Evolutionary conservation across 2,329 filamentous ascomycete genomes (phyloP), one percentile per base, ranked within the genome.

Genomic region (Curvularia verruculosa): DNA sequence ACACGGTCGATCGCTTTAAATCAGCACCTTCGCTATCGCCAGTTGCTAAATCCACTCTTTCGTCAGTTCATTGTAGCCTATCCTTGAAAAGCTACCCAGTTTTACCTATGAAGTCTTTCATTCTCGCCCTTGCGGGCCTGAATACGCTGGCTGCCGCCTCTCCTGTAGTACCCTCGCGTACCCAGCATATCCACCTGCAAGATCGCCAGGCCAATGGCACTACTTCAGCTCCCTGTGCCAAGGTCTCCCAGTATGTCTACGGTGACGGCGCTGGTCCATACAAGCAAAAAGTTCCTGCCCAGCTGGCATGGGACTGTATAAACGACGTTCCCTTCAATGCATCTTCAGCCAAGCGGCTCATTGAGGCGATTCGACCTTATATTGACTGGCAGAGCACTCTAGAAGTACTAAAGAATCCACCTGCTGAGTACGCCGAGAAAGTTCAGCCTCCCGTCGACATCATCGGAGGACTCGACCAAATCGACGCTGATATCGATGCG

Each of bases 321-420:
- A 76, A 72, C 47, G 77, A 71, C 44, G 74, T 81, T 10, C 78
- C 79, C 0, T 75, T 81, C 64, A 81, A 81, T 50, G 69, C 68
- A 23, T 76, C 75, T 15, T 74, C 74, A 3, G 77, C 73, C 50
- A 75, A 75, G 52, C 66, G 60, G 2, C 66, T 81, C 34, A 60
- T 82, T 43, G 62, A 75, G 7, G 73, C 74, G 1, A 66, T 82
- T 12, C 73, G 74, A 15, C 77, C 79, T 3, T 82, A 79, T 56
- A 64, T 81, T 21, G 57, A 79, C 13, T 82, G 79, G 80, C 80
- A 82, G 66, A 79, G 77, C 39, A 82, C 79, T 3, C 66, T 79
- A n/a, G 69, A 72, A 15, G 76, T 70, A 26, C 65, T 82, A 43
- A 78, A 77, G 56, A 66, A 80, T 15, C 80, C 80, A 1, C 80